Evolutionary conservation across 495 filamentous ascomycete genomes (phyloP).

Genomic region (Daldinia childiae): DNA sequence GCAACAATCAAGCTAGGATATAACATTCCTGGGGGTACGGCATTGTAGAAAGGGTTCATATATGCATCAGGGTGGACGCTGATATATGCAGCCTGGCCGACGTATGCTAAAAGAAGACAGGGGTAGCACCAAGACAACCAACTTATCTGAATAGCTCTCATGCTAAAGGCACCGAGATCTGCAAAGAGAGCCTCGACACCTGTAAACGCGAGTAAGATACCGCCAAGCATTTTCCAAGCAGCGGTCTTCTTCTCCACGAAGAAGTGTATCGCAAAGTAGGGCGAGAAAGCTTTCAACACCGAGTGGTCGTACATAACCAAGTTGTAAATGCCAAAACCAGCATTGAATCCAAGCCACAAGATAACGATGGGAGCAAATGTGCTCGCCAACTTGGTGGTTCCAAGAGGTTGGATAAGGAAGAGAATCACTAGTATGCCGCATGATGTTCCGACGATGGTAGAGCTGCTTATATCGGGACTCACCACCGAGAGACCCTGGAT

Average conservation of each 20-base stretch:
- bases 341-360: constrained; percentile 75
- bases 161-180: constrained; percentile 74
- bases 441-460: constrained; percentile 70
- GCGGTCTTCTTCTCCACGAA: constrained; percentile 67
- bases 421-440: constrained; percentile 75
- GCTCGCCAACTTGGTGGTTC: constrained; percentile 69
- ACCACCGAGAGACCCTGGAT: constrained; percentile 71
- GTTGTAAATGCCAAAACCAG: constrained; percentile 75
- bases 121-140: constrained; percentile 73
- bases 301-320: constrained; percentile 68
- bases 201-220: constrained; percentile 75
- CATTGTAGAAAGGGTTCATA: constrained; percentile 76
- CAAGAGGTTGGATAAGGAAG: constrained; percentile 76
- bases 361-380: constrained; percentile 78
- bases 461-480: constrained; percentile 55
- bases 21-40: constrained; percentile 70
- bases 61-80: constrained; percentile 67
- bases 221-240: constrained; percentile 75
- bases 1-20: constrained; percentile 72
- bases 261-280: constrained; percentile 69
- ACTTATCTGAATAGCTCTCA: constrained; percentile 68
- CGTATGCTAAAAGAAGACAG: constrained; percentile 74
- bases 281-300: constrained; percentile 75
- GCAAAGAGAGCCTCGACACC: constrained; percentile 81
- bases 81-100: constrained; percentile 79